Conservation (phyloP, 768 basidiomycete genomes). For the Hemileccinum impolitum region DNA sequence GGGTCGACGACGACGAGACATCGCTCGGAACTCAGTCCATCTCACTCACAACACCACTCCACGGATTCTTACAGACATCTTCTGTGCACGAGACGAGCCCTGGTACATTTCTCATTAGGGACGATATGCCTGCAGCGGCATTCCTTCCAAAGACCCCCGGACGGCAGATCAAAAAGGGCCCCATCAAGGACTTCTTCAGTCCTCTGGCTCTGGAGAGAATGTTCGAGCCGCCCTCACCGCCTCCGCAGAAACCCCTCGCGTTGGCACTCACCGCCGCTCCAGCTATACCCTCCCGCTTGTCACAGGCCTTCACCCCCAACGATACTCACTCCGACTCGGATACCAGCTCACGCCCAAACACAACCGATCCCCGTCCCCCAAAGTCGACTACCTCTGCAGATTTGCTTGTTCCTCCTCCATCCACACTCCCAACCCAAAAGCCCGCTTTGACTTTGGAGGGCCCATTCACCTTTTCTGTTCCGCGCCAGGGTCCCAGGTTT, state of each 20-base stretch:
- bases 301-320: slow-evolving; percentile 34
- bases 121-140: slow-evolving; percentile 55
- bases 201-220: slow-evolving; percentile 84
- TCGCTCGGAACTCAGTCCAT: slow-evolving; percentile 49
- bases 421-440: slow-evolving; percentile 39
- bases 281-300: slow-evolving; percentile 34
- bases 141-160: slow-evolving; percentile 68
- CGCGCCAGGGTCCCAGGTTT: slow-evolving; percentile 37
- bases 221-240: slow-evolving; percentile 93
- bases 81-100: slow-evolving; percentile 26
- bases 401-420: slow-evolving; percentile 4
- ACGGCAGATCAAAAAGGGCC: slow-evolving; percentile 47
- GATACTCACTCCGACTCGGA: slow-evolving; percentile 27
- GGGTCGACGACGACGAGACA: slow-evolving; percentile 60
- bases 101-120: slow-evolving; percentile 76
- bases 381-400: slow-evolving; percentile 11
- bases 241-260: slow-evolving; percentile 30
- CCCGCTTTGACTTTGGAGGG: slow-evolving; percentile 47
- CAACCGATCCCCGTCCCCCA: slow-evolving; percentile 6
- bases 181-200: slow-evolving; percentile 82
- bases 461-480: slow-evolving; percentile 75
- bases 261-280: slow-evolving; percentile 28
- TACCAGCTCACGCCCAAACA: slow-evolving; percentile 8
- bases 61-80: slow-evolving; percentile 46
- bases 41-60: slow-evolving; percentile 57